These are phyloP conservation scores for Tilletia walkeri DNA, from an alignment of 1,284 basidiomycete species.

Conservation along the genomic window DNA sequence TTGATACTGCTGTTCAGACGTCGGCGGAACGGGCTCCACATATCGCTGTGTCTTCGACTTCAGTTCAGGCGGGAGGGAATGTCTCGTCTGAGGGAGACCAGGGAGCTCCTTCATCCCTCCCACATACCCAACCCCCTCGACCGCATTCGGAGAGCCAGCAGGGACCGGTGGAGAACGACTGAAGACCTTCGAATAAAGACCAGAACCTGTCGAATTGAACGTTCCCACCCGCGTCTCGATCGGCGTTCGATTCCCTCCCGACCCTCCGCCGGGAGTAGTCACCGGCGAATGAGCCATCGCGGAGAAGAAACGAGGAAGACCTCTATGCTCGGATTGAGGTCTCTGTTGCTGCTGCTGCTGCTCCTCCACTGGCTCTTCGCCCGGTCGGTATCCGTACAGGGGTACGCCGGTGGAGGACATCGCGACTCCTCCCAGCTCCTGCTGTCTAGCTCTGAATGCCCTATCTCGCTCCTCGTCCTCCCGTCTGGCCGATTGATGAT, in stretches of 20 bases:
- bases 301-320: slow-evolving; percentile 7
- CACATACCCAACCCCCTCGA: too few relatives aligned
- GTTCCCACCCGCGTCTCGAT: slow-evolving; percentile 9
- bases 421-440: slow-evolving; percentile 7
- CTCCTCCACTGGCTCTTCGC: not conserved
- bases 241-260: not conserved
- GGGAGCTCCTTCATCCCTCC: not conserved
- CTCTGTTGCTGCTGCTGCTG: not conserved
- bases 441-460: not conserved
- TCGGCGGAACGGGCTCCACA: too few relatives aligned
- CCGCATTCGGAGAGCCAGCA: too few relatives aligned
- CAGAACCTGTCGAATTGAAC: not conserved
- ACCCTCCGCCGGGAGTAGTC: not conserved
- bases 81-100: not conserved
- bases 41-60: not conserved
- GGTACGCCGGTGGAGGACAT: not conserved
- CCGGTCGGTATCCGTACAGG: slow-evolving; percentile 8
- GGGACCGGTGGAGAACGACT: not conserved
- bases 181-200: not conserved
- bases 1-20: too few relatives aligned
- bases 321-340: not conserved
- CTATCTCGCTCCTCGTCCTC: slow-evolving; percentile 8
- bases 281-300: not conserved
- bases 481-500: not conserved
- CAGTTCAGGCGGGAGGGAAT: not conserved